Conservation (phyloP, 768 basidiomycete genomes). For the Leucosporidium scottii region DNA sequence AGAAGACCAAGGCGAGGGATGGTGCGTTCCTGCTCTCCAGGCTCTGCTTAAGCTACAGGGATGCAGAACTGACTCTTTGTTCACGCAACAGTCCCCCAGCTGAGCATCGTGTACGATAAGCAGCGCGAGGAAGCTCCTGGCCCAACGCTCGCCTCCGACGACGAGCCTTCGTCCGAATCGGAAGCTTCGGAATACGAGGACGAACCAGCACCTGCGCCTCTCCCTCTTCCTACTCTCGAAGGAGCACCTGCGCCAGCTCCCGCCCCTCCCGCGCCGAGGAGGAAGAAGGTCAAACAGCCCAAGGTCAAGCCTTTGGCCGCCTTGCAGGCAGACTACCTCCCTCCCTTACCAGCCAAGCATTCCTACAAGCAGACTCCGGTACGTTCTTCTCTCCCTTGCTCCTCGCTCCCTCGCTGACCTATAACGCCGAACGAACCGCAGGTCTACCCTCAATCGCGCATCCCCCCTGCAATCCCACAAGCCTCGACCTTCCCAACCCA, state of each 20-base stretch:
- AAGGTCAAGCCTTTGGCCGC: background rate
- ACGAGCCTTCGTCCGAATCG: background rate
- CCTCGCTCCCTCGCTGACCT: background rate
- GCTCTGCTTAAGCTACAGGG: background rate
- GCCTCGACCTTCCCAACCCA: slow-evolving; percentile 21
- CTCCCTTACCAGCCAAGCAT: slow-evolving; percentile 22
- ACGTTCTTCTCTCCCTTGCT: background rate
- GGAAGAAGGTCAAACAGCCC: too few relatives aligned
- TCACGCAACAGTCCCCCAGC: background rate
- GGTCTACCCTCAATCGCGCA: slow-evolving; percentile 28
- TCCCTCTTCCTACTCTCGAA: background rate
- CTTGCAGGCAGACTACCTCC: slow-evolving; percentile 17
- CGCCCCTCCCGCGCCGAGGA: too few relatives aligned
- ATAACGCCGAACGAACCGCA: background rate
- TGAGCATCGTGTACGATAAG: slow-evolving; percentile 4
- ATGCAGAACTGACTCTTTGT: background rate
- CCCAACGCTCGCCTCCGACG: background rate
- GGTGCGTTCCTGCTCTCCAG: background rate
- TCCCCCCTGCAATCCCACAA: slow-evolving; percentile 1
- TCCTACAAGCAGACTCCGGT: slow-evolving; percentile 31
- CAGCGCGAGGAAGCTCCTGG: background rate
- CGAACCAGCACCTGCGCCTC: slow-evolving; percentile 3
- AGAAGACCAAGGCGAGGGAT: background rate
- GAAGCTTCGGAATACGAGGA: slow-evolving; percentile 6
- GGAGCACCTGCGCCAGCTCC: too few relatives aligned